Evolutionary conservation across 1,139 yeast species (phyloP).

Genomic region (Suhomyces choctaworum): DNA sequence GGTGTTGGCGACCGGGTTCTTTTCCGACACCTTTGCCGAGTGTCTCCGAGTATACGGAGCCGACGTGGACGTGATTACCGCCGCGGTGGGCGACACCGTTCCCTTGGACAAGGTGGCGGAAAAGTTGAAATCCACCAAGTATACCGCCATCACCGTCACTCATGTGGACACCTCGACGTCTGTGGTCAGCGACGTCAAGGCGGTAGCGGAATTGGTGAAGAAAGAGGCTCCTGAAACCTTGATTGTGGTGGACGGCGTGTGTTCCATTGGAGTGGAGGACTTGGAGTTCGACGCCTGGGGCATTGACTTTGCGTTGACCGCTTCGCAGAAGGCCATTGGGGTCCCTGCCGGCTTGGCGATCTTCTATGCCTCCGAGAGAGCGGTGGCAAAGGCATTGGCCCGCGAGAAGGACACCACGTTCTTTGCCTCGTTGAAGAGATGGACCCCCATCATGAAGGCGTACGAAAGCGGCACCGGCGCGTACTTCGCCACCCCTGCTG

Average conservation of each 20-base stretch:
- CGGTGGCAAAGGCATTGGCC: conserved; percentile 58
- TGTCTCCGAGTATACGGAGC: conserved; percentile 74
- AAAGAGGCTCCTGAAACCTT: conserved; percentile 74
- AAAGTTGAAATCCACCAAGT: conserved; percentile 52
- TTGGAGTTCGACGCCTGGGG: conserved; percentile 90
- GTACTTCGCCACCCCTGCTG: conserved; percentile 93
- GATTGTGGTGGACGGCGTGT: conserved; percentile 88
- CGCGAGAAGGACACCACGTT: conserved; percentile 60
- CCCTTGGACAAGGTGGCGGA: conserved; percentile 57
- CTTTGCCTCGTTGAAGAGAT: conserved; percentile 76
- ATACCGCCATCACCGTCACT: conserved; percentile 77
- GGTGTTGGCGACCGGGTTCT: conserved; percentile 90
- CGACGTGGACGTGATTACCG: conserved; percentile 63
- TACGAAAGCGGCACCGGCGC: conserved; percentile 82
- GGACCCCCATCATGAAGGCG: conserved; percentile 88
- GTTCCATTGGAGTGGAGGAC: conserved; percentile 88
- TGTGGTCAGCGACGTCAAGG: conserved; percentile 72
- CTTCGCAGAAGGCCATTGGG: conserved; percentile 94
- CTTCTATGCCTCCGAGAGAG: conserved; percentile 74
- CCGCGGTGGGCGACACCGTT: conserved; percentile 73
- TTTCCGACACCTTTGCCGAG: conserved; percentile 84
- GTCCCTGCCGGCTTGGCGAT: conserved; percentile 91
- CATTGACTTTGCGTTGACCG: conserved; percentile 82
- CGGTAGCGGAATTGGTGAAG: conserved; percentile 61
- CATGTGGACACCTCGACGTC: conserved; percentile 97